phyloP scores from a whole-genome alignment of 2,329 filamentous ascomycete species.

The Colletotrichum siamense region DNA sequence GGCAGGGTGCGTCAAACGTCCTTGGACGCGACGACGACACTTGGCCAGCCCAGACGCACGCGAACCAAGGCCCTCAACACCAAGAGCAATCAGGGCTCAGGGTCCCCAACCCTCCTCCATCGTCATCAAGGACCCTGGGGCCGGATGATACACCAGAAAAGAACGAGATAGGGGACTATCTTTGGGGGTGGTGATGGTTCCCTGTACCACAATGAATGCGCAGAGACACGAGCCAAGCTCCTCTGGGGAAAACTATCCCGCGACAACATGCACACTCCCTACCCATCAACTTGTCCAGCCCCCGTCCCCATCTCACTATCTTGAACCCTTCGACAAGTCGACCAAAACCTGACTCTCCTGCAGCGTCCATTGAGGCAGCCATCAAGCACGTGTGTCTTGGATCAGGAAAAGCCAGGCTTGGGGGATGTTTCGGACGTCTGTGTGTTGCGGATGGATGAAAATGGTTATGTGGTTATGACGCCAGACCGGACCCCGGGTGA shows the following conservation, averaged over 20 bases:
- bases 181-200: background rate
- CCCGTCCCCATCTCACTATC: background rate
- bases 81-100: background rate
- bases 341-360: background rate
- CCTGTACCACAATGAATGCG: background rate
- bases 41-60: background rate
- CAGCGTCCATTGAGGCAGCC: background rate
- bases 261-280: slow-evolving; percentile 8
- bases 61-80: background rate
- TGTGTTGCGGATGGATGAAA: background rate
- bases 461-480: slow-evolving; percentile 8
- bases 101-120: background rate
- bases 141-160: background rate
- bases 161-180: background rate
- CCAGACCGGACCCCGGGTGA: slow-evolving; percentile 14
- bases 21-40: background rate
- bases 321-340: background rate
- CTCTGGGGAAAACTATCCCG: background rate
- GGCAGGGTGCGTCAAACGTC: background rate
- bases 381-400: background rate
- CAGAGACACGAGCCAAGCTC: background rate
- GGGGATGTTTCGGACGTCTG: background rate
- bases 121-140: background rate
- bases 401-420: background rate
- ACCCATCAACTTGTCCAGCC: background rate